These are phyloP conservation scores for Aspergillus vadensis DNA, from an alignment of 2,329 filamentous ascomycete genomes.

Conservation along the genomic window DNA sequence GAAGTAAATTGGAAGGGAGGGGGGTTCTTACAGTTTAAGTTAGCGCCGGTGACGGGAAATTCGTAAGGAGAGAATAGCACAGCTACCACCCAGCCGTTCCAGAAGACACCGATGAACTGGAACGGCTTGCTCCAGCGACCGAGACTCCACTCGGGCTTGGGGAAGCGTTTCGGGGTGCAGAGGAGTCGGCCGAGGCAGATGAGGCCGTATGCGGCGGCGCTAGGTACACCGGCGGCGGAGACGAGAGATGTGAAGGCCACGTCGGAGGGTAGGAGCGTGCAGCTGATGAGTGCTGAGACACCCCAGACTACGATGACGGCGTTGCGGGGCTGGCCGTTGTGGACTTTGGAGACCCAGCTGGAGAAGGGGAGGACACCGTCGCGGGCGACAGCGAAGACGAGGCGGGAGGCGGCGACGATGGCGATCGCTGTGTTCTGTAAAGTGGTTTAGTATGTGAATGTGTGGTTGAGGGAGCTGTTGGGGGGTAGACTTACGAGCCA, in stretches of 20 bases:
- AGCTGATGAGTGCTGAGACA: constrained; percentile 57
- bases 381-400: constrained; percentile 64
- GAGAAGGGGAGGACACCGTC: constrained; percentile 64
- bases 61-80: constrained; percentile 51
- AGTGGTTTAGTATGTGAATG: not conserved
- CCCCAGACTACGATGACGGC: constrained; percentile 62
- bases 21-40: constrained; percentile 45
- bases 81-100: constrained; percentile 55
- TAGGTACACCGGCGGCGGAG: constrained; percentile 56
- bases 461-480: not conserved
- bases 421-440: constrained; percentile 60
- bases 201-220: constrained; percentile 55
- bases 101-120: constrained; percentile 51
- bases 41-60: constrained; percentile 49
- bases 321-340: constrained; percentile 60
- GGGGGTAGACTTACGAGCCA: constrained; percentile 49
- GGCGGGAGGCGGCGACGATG: constrained; percentile 60
- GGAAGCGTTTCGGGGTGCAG: constrained; percentile 52
- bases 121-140: constrained; percentile 50
- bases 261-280: constrained; percentile 59
- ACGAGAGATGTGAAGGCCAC: constrained; percentile 58
- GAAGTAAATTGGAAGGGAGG: not conserved
- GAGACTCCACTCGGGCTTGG: constrained; percentile 52
- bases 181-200: constrained; percentile 54
- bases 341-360: constrained; percentile 58